These are phyloP conservation scores for Fagus crenata DNA, from an alignment of 306 rosid species.

Conservation along the genomic window DNA sequence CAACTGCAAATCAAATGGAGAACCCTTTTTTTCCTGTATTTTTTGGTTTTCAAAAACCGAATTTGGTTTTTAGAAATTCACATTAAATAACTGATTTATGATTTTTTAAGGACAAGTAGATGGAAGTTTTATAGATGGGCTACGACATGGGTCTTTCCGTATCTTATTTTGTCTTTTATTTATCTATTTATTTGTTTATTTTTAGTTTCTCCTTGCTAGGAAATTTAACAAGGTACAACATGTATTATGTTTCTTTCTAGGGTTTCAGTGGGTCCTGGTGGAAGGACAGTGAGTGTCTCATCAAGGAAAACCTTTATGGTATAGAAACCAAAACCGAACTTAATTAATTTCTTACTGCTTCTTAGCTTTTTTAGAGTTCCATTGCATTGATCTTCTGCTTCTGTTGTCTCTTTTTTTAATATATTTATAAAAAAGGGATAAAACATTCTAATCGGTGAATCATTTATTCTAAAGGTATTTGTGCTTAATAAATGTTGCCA, in stretches of 20 bases:
- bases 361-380: neutral
- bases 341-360: neutral
- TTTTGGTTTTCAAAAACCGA: neutral
- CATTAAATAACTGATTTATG: no score
- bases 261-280: conserved; percentile 47
- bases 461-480: neutral
- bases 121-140: no score
- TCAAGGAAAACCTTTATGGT: conserved; percentile 65
- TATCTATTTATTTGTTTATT: neutral
- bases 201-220: neutral
- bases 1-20: no score
- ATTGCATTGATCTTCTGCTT: conserved; percentile 3
- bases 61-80: no score
- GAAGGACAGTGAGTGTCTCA: conserved; percentile 36
- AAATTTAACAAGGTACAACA: conserved; percentile 5
- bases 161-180: conserved; percentile 1
- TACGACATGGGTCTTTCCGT: neutral
- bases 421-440: neutral
- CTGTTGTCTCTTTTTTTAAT: neutral
- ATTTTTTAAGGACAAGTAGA: no score
- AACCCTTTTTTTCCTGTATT: neutral
- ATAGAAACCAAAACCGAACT: conserved; percentile 22
- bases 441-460: neutral
- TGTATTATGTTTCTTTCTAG: conserved; percentile 39
- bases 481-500: neutral